Conservation (phyloP, 2,329 filamentous ascomycete genomes). For the Fusarium fujikuroi region DNA sequence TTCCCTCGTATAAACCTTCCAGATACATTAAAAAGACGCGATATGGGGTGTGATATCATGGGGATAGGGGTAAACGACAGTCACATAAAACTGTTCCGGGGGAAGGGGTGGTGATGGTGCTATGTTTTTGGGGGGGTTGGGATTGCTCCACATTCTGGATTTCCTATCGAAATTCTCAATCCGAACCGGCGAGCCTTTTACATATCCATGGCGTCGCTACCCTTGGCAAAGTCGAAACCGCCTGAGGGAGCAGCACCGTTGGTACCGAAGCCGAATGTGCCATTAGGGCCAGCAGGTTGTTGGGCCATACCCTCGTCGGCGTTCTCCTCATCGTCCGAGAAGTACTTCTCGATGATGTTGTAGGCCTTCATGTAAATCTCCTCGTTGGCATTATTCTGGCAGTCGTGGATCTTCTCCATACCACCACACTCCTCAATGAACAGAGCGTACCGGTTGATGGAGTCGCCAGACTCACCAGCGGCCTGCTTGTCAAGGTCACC, state of each 20-base stretch:
- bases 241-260: constrained; percentile 72
- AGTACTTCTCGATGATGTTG: constrained; percentile 99
- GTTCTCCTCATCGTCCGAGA: constrained; percentile 97
- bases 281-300: constrained; percentile 74
- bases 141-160: constrained; percentile 33
- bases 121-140: constrained; percentile 37
- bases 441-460: constrained; percentile 95
- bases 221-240: constrained; percentile 93
- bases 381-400: constrained; percentile 99
- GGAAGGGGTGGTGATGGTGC: constrained; percentile 39
- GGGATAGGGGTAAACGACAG: constrained; percentile 41
- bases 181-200: constrained; percentile 49
- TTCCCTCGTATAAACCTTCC: constrained; percentile 51
- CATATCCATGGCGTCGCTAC: constrained; percentile 73
- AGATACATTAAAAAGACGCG: constrained; percentile 52
- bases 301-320: constrained; percentile 80
- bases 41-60: constrained; percentile 48
- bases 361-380: constrained; percentile 99
- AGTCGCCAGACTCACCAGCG: constrained; percentile 75
- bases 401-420: constrained; percentile 99
- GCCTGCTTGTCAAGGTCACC: constrained; percentile 98
- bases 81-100: constrained; percentile 40
- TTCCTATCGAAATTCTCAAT: constrained; percentile 21
- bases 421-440: constrained; percentile 99
- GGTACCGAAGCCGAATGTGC: constrained; percentile 82